Base-by-base conservation (phyloP, 192 early-diverging fungal species). In the Jimgerdemannia lactiflua region DNA sequence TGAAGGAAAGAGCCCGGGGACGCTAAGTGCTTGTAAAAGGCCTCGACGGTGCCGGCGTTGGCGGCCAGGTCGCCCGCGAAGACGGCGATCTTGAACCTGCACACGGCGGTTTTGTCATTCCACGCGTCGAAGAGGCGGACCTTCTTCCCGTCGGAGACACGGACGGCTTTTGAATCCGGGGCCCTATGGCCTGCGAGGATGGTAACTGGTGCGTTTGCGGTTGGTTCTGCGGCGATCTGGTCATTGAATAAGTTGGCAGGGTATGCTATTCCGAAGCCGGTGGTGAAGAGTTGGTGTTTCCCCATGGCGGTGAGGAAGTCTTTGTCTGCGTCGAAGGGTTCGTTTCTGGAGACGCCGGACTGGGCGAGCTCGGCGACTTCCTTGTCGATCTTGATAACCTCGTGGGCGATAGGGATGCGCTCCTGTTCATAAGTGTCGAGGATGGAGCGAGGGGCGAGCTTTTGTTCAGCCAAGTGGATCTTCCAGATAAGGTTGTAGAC, bases 401-500 rank as follows among this genome's bases (percentile, higher is more conserved):
- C 43, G 2, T 75, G 70, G 18, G 78, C 78, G 8, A 79, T 66
- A 2, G 74, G 54, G 20, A 64, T 64, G n/a, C 74, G 59, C 39
- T 79, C 78, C 9, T 64, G 19, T 54, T 65, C 39, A 17, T 75
- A 79, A 1, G 78, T 79, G 3, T 42, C 42, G 42, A 79, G 49
- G 3, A 71, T 65, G 3, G 67, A 43, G 17, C 44, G 17, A 40
- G 70, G 11, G 17, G 75, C 39, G 49, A 42, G 42, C 14, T 68
- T 68, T 0, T 54, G 63, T 71, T 79, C 78, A n/a, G 75, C 78
- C 73, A 79, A 43, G 41, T 39, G 40, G 17, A 79, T 18, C 42
- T 79, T 79, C 78, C 78, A 79, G 7, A 79, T 74, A 43, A 79
- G 49, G 63, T 79, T 79, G 64, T 75, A 79, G 2, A 79, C 73